Base-by-base conservation (phyloP, 495 filamentous ascomycete genomes). In the Chaetomidium leptoderma region DNA sequence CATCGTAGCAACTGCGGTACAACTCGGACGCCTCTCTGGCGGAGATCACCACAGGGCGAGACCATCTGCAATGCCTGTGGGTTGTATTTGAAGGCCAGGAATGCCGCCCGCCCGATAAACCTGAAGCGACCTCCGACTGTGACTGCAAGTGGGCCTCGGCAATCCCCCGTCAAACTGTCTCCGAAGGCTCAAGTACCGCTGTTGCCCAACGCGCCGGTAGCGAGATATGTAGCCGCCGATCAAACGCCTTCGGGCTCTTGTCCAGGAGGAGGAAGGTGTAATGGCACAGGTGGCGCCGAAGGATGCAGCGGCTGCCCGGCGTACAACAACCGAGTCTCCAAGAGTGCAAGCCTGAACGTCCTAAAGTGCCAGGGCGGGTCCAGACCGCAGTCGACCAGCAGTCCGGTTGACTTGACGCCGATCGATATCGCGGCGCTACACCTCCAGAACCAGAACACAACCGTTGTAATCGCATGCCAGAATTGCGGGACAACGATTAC, bases 11-110 rank as follows among this genome's bases (percentile, higher is more conserved):
- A 99, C 74, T 99, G 93, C 69, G 85, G 85, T 44, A 99, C 93
- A 6, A 95, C 90, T 36, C 86, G 83, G 62, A 99, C 93, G 14
- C 93, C 93, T 27, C 79, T 99, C 49, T 99, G 93, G 93, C 84
- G 93, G 59, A 83, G 93, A 57, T 95, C 92, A 2, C 95, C 92
- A 0, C 86, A 89, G 50, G 93, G 93, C 39, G 86, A 89, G 43
- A 96, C 90, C 48, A 97, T 99, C 37, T 99, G 93, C 74, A 99
- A 99, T 73, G 93, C 93, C 13, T 99, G 93, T 66, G 93, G 93
- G 23, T 80, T 99, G 7, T 99, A 99, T 69, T 74, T 88, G 46
- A 99, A 97, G 70, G 91, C 91, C 21, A 83, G 93, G 42, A 97
- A 99, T 67, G 86, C 90, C 57, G 81, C 86, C 58, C 86, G 93